A percentile compares a stretch with the other conserved stretches of the same genome.
phyloP scores from a whole-genome alignment of 768 basidiomycete species.

The Holtermanniella nyarrowii region DNA sequence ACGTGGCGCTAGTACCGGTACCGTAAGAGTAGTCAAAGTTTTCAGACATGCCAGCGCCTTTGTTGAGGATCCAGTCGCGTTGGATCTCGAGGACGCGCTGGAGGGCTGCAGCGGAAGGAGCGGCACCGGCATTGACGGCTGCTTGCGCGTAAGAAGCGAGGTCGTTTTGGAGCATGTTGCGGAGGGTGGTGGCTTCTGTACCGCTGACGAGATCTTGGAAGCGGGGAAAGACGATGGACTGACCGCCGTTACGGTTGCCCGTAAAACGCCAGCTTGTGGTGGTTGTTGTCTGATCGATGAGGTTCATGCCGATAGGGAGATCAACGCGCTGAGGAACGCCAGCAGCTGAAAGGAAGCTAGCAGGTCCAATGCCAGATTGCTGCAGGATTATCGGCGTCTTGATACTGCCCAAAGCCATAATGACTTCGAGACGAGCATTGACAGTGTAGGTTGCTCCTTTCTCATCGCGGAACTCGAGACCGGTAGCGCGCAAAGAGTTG shows the following conservation, averaged over 20 bases:
- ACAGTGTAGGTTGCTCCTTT: slow-evolving; percentile 17
- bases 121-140: slow-evolving; percentile 23
- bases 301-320: slow-evolving; percentile 28
- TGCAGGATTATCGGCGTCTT: slow-evolving; percentile 31
- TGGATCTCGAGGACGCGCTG: slow-evolving; percentile 27
- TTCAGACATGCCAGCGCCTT: slow-evolving; percentile 24
- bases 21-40: slow-evolving; percentile 23
- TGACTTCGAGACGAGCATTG: slow-evolving; percentile 30
- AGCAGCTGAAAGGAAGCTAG: slow-evolving; percentile 15
- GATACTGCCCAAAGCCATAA: slow-evolving; percentile 32
- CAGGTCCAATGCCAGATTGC: slow-evolving; percentile 30
- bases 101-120: slow-evolving; percentile 14
- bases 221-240: slow-evolving; percentile 18
- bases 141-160: slow-evolving; percentile 26
- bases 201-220: slow-evolving; percentile 23
- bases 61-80: slow-evolving; percentile 30
- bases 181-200: slow-evolving; percentile 13
- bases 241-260: slow-evolving; percentile 13
- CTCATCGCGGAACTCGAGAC: slow-evolving; percentile 26
- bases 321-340: slow-evolving; percentile 23
- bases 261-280: slow-evolving; percentile 17
- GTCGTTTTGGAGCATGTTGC: slow-evolving; percentile 21
- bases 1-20: too few species aligned
- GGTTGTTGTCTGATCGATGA: slow-evolving; percentile 33
- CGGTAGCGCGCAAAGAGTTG: slow-evolving; percentile 17